These are phyloP conservation scores for Penicillium frequentans DNA, from an alignment of 2,329 filamentous ascomycete species.

Conservation along the genomic window DNA sequence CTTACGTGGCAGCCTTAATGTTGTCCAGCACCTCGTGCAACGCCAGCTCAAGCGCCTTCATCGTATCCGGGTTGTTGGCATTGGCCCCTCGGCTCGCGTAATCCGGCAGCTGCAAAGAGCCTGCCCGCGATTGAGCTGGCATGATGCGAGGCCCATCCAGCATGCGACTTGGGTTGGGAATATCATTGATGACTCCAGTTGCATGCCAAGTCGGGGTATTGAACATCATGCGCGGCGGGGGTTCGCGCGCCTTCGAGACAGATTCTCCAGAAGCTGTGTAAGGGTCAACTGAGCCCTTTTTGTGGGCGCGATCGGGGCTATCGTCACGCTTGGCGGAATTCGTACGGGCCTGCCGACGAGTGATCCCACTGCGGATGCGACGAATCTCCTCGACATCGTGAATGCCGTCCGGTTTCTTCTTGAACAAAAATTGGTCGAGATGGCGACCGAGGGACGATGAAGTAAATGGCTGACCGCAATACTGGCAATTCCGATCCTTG, in stretches of 20 bases:
- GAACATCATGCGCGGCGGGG: conserved; percentile 50
- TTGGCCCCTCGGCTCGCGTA: conserved; percentile 62
- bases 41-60: conserved; percentile 79
- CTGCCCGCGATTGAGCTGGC: conserved; percentile 33
- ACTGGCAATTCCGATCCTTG: conserved; percentile 88
- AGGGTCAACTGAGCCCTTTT: conserved; percentile 38
- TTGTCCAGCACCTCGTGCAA: conserved; percentile 79
- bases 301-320: conserved; percentile 59
- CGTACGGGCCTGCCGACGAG: conserved; percentile 75
- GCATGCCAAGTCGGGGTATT: conserved; percentile 71
- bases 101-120: conserved; percentile 43
- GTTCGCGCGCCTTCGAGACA: conserved; percentile 34
- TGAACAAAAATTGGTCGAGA: conserved; percentile 89
- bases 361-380: conserved; percentile 80
- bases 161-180: conserved; percentile 56
- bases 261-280: conserved; percentile 35
- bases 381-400: conserved; percentile 89
- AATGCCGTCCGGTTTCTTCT: conserved; percentile 89
- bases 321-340: conserved; percentile 59
- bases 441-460: conserved; percentile 92
- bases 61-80: conserved; percentile 76
- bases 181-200: conserved; percentile 76
- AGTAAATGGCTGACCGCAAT: conserved; percentile 86
- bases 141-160: conserved; percentile 36
- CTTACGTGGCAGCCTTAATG: conserved; percentile 78